Evolutionary conservation across 306 rosid species (phyloP), one percentile per base, ranked within the genome.

Genomic region (Echinosophora koreensis): DNA sequence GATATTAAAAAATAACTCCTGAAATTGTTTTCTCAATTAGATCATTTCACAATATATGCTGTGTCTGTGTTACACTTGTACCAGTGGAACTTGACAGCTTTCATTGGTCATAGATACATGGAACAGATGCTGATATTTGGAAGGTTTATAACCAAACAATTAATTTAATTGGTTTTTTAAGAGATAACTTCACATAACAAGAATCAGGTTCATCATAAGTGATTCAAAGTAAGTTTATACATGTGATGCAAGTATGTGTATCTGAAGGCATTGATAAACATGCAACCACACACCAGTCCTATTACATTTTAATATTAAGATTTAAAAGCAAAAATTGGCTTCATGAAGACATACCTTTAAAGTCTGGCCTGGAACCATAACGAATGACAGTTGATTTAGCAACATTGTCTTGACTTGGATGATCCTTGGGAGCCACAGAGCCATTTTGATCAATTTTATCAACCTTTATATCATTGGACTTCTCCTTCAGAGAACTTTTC

Each of bases 281-380:
- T 11, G 4, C 8, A 16, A 71, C 27, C 3, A 38, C 64, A 60
- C 6, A 59, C 30, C 39, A 52, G 39, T 59, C 41, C 37, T 58
- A 8, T 46, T 27, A 60, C 68, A 46, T 37, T 79, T 47, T 15
- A 74, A 56, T 50, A 66, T 67, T 13, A 50, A 77, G 63, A 30
- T 61, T 75, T 60, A 37, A 2, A 1, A 49, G 8, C 17, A 5
- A 44, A 41, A 54, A 22, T 5, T 4, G 46, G 35, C 16, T 75
- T 66, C 46, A 49, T 66, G 47, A 77, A n/a, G n/a, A n/a, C n/a
- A n/a, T 85, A 89, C 98, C 97, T 76, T 80, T 87, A 68, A 94
- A 94, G 67, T 94, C 84, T 9, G 98, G 98, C 80, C 97, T 85
- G 17, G 80, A 66, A 58, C 98, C 98, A 69, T 92, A 94, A 3